Conservation (phyloP, 2,329 filamentous ascomycete species). For the Phyllosticta capitalensis region DNA sequence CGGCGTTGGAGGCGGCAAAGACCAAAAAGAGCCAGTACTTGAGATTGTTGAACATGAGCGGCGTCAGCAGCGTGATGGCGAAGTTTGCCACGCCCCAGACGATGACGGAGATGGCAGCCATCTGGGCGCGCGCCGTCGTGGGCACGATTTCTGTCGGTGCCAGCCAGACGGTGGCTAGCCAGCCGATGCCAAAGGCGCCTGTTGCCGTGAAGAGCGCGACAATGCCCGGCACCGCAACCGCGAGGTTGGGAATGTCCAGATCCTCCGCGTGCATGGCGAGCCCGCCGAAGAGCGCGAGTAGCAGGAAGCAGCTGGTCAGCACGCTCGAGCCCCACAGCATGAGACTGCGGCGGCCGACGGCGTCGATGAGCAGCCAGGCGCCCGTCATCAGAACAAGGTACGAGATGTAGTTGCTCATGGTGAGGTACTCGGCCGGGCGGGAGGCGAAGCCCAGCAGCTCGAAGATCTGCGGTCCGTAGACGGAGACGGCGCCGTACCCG, state of each 20-base stretch:
- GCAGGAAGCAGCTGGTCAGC: slow-evolving; percentile 40
- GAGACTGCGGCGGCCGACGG: slow-evolving; percentile 44
- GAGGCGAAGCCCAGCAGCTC: slow-evolving; percentile 49
- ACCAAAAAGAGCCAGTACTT: slow-evolving; percentile 50
- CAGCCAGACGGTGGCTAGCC: slow-evolving; percentile 48
- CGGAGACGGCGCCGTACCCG: slow-evolving; percentile 50
- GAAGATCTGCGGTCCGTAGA: slow-evolving; percentile 56
- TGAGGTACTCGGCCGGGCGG: slow-evolving; percentile 45
- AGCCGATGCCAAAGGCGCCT: slow-evolving; percentile 51
- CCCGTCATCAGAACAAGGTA: slow-evolving; percentile 54
- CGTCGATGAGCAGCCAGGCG: slow-evolving; percentile 51
- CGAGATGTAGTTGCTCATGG: slow-evolving; percentile 51
- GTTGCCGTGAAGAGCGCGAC: slow-evolving; percentile 48
- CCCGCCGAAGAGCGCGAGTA: slow-evolving; percentile 43
- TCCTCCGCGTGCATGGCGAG: slow-evolving; percentile 34
- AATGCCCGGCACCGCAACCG: slow-evolving; percentile 42
- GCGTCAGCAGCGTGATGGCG: slow-evolving; percentile 47
- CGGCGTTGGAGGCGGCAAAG: slow-evolving; percentile 45
- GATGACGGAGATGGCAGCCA: slow-evolving; percentile 45
- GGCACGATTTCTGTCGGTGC: slow-evolving; percentile 52
- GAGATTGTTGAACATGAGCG: slow-evolving; percentile 50
- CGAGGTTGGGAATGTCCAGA: slow-evolving; percentile 27
- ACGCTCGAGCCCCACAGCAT: slow-evolving; percentile 44
- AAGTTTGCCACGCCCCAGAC: slow-evolving; percentile 52
- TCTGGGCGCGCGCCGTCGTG: slow-evolving; percentile 45